Evolutionary conservation across 2,329 filamentous ascomycete genomes (phyloP), one percentile per base, ranked within the genome.

Genomic region (Colletotrichum sublineola): DNA sequence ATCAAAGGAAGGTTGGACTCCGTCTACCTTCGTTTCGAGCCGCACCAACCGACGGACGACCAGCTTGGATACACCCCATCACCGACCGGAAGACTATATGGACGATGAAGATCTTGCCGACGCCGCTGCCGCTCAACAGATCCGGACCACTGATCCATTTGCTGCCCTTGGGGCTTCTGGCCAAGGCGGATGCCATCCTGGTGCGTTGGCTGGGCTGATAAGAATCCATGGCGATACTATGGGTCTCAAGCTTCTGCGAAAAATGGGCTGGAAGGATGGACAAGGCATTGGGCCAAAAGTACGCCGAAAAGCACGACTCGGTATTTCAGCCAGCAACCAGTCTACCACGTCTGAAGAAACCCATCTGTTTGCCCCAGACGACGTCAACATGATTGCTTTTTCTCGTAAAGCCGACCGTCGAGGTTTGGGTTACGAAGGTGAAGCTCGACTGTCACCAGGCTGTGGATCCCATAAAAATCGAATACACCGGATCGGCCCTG

Each of bases 1-100:
- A 65, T 98, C 96, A 68, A 98, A 98, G 82, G 96, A 99, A 86
- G 96, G 96, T 84, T 99, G 96, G 96, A 92, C 94, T 0, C 96
- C 96, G 2, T 91, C 94, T 31, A 93, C 94, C 0, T 99, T 98
- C 81, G 92, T 97, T 12, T 98, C 96, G 8, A 98, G 95, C 63
- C 93, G 96, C 33, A 85, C 89, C 50, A 94, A 94, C 77, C 93
- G 95, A 68, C 90, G 88, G 75, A 94, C 93, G 79, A 89, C 93
- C 84, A 86, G 85, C 44, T 71, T 63, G n/a, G 86, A 89, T 74
- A 76, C 83, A 2, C 76, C 76, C 11, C 82, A 87, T 74, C 91
- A 93, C 79, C 90, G 91, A 60, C 89, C 91, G 0, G 95, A 98
- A 81, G 95, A 98, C 79, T 98, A 95, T 77, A 99, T 99, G 96